Evolutionary conservation across 768 basidiomycete genomes (phyloP), one percentile per base, ranked within the genome.

Genomic region (Lactifluus rugatus): DNA sequence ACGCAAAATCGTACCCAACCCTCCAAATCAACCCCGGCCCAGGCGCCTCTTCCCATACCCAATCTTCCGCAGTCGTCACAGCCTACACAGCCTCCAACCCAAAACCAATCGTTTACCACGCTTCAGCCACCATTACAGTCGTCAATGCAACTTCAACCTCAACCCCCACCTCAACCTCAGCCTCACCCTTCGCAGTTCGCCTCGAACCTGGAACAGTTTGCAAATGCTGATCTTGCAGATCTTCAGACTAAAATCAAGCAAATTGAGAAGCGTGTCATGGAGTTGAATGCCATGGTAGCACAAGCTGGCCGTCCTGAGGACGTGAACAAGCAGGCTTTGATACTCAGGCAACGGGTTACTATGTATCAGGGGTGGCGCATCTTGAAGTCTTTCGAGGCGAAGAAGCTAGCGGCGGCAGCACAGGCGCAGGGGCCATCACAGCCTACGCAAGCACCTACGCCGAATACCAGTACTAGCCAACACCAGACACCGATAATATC

Each of bases 351-450:
- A 19, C 59, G 46, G 28, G 1, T 47, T 17, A n/a, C 28, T 32
- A 44, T 26, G 4, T 51, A 51, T 37, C 55, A 52, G 28, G 50
- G 46, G 49, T 54, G 54, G 6, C 25, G 36, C 32, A 32, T 51
- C 3, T 56, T 51, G 44, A 50, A 25, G 42, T 49, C 55, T 5
- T 8, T 25, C 10, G 16, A 47, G 42, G 49, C 44, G n/a, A 50
- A 60, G 25, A 51, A 6, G 32, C 17, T 25, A 4, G 13, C 48
- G 39, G 44, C 57, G 26, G 47, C 56, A 31, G 47, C 41, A 2
- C 57, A 61, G 16, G 48, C 34, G 39, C 61, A 59, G 42, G 61
- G 48, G 14, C 21, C 54, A 34, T 51, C 54, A 5, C 49, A 61
- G 36, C 36, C 48, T 23, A 13, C 13, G 16, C 56, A 53, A 46